These are phyloP conservation scores for Alternaria metachromatica DNA, from an alignment of 2,329 filamentous ascomycete species.

Conservation along the genomic window DNA sequence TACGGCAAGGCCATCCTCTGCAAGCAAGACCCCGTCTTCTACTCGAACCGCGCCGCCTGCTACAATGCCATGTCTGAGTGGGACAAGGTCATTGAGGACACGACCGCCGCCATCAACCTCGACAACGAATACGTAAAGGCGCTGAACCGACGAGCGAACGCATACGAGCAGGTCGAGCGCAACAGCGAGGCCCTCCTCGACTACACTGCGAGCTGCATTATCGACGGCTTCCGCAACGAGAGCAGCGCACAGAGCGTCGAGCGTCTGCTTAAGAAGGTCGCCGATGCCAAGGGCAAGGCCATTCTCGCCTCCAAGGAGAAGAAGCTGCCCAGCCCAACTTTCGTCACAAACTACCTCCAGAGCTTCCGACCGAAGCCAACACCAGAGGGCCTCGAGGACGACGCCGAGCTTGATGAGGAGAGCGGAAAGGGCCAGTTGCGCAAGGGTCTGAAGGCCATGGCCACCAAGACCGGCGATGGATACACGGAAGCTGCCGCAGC, in stretches of 20 bases:
- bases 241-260: slow-evolving; percentile 88
- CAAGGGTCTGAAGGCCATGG: slow-evolving; percentile 79
- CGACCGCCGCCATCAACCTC: slow-evolving; percentile 90
- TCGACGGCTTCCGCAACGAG: slow-evolving; percentile 95
- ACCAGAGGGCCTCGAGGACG: slow-evolving; percentile 82
- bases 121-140: slow-evolving; percentile 98
- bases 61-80: slow-evolving; percentile 92
- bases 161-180: slow-evolving; percentile 90
- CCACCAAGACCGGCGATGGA: slow-evolving; percentile 85
- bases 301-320: slow-evolving; percentile 82
- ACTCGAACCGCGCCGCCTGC: slow-evolving; percentile 97
- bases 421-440: slow-evolving; percentile 86
- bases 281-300: slow-evolving; percentile 89
- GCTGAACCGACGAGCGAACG: slow-evolving; percentile 92
- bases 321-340: slow-evolving; percentile 92
- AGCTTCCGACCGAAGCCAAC: slow-evolving; percentile 88
- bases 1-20: slow-evolving; percentile 96
- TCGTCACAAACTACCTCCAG: slow-evolving; percentile 98
- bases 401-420: slow-evolving; percentile 75
- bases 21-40: slow-evolving; percentile 97
- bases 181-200: slow-evolving; percentile 95
- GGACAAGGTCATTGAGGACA: slow-evolving; percentile 97
- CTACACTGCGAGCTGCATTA: slow-evolving; percentile 98
- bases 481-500: slow-evolving; percentile 87
- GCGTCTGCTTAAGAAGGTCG: slow-evolving; percentile 93